These are phyloP conservation scores for Discostella stelligeroides DNA, from an alignment of 108 stramenopile species.

Conservation along the genomic window DNA sequence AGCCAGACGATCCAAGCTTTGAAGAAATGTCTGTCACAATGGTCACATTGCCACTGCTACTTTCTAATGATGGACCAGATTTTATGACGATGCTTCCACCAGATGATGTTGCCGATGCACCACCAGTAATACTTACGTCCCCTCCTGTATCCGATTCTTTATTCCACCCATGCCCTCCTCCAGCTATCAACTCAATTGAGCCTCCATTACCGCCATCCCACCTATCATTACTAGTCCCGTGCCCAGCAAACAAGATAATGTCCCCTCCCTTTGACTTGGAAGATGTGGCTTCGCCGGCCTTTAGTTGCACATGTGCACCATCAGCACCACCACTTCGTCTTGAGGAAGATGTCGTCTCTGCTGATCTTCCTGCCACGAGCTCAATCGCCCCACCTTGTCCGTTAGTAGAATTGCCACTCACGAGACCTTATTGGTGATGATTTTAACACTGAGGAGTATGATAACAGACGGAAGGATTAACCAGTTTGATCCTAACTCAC, in stretches of 20 bases:
- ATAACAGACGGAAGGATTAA: neutral
- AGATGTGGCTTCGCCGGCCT: slow-evolving; percentile 3
- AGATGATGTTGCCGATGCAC: slow-evolving; percentile 6
- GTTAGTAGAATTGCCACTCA: neutral
- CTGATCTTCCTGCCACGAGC: slow-evolving; percentile 3
- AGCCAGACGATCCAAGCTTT: slow-evolving; percentile 4
- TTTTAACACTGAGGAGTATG: neutral
- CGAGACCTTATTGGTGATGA: neutral
- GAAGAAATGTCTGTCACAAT: neutral
- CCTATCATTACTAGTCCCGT: neutral
- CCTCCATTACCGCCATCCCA: slow-evolving; percentile 16
- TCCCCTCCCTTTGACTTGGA: neutral
- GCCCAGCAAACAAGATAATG: neutral
- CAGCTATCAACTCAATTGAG: slow-evolving; percentile 3
- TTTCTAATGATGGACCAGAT: neutral
- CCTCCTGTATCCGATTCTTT: slow-evolving; percentile 1
- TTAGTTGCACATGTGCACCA: slow-evolving; percentile 1
- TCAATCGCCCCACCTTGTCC: slow-evolving; percentile 7
- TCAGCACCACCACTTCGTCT: slow-evolving; percentile 3
- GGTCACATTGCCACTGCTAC: slow-evolving; percentile 5
- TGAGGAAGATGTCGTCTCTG: neutral
- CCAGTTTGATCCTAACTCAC: neutral
- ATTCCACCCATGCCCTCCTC: neutral
- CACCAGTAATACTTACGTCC: neutral
- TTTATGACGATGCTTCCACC: neutral